These are phyloP conservation scores for Anthracocystis setariae DNA, from an alignment of 1,284 basidiomycete genomes.

Conservation along the genomic window DNA sequence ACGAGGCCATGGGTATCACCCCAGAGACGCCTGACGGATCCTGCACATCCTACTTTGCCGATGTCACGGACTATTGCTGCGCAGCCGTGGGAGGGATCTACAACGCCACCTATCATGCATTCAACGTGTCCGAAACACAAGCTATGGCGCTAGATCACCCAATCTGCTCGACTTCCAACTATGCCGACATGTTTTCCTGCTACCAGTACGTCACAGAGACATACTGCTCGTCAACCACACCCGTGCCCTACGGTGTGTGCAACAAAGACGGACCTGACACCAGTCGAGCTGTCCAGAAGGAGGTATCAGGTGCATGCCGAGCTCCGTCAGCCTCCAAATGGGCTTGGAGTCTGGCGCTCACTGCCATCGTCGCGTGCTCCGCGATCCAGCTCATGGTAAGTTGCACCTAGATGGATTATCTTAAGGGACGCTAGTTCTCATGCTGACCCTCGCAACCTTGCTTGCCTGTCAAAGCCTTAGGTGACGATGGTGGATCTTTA, in stretches of 20 bases:
- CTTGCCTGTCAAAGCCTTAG: too few relatives aligned
- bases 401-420: background rate
- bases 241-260: slow-evolving; percentile 48
- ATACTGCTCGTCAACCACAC: slow-evolving; percentile 42
- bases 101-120: slow-evolving; percentile 31
- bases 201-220: slow-evolving; percentile 51
- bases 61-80: slow-evolving; percentile 58
- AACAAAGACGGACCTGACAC: slow-evolving; percentile 41
- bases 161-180: slow-evolving; percentile 48
- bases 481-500: background rate
- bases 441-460: too few relatives aligned
- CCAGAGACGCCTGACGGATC: slow-evolving; percentile 48
- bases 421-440: background rate
- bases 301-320: slow-evolving; percentile 18
- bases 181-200: slow-evolving; percentile 55
- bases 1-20: slow-evolving; percentile 40
- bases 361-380: slow-evolving; percentile 21
- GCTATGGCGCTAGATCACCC: slow-evolving; percentile 41
- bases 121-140: slow-evolving; percentile 30
- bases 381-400: slow-evolving; percentile 20
- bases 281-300: slow-evolving; percentile 20
- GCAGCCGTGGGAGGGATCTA: slow-evolving; percentile 53
- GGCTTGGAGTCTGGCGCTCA: slow-evolving; percentile 22
- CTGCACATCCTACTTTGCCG: slow-evolving; percentile 48
- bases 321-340: background rate